Base-by-base conservation (phyloP, 352 stramenopile genomes). In the Phytopythium delawarense region DNA sequence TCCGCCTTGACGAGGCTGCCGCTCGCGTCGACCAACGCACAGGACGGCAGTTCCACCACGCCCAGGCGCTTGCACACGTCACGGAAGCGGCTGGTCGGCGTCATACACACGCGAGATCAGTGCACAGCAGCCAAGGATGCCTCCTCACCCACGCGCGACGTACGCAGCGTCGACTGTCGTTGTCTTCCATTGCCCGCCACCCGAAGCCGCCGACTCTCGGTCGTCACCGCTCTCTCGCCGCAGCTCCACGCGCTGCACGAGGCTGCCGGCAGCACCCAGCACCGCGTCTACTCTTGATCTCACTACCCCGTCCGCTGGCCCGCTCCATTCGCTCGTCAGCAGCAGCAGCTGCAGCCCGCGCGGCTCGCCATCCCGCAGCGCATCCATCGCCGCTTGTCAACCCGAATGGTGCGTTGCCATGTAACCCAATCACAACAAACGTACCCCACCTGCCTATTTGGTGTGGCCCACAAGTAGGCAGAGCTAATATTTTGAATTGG, bases 261-360 rank as follows among this genome's bases (percentile, higher is more conserved):
- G 7, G 7, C 9, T 48, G 40, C 77, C 70, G 20, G 65, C 48
- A 0, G n/a, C 20, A 7, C 50, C 55, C 7, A 77, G n/a, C 7
- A 73, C 37, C 0, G 49, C 18, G 6, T 61, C 32, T 28, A 86
- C 37, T 21, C 59, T 55, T 13, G 69, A 59, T 20, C 76, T 42
- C 5, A 78, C 49, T 5, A 75, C 21, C n/a, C 55, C 65, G 35
- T 87, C 74, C 28, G 78, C 44, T 7, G 77, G 61, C 11, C 34
- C 35, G 20, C 58, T 60, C 81, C 81, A 91, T 54, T 72, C 70
- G 51, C 73, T 82, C 12, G 73, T 76, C 25, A 88, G 37, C 25
- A 61, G 55, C 40, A 40, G 21, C 37, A 61, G 37, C 11, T 25
- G 55, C 13, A 52, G 15, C 16, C 13, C 67, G 63, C 63, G 67